phyloP scores from a whole-genome alignment of 176 grass and related monocot species.

The Sorghum bicolor region Sorghum_bicolor_NCBIv3 NC_012877.2:58555001-58555500 shows the following conservation, averaged over 20 bases:
- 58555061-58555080: slow-evolving; percentile 83
- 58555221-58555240: slow-evolving; percentile 98
- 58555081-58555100: slow-evolving; percentile 98
- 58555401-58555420: slow-evolving; percentile 94
- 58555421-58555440: slow-evolving; percentile 89
- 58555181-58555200: slow-evolving; percentile 92
- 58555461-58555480: slow-evolving; percentile 92
- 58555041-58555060: slow-evolving; percentile 76
- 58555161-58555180: slow-evolving; percentile 96
- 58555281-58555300: slow-evolving; percentile 79
- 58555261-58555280: slow-evolving; percentile 97
- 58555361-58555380: slow-evolving; percentile 80
- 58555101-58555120: slow-evolving; percentile 90
- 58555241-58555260: slow-evolving; percentile 86
- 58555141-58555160: slow-evolving; percentile 98
- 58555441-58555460: slow-evolving; percentile 83
- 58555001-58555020: slow-evolving; percentile 84
- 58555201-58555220: slow-evolving; percentile 98
- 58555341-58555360: slow-evolving; percentile 71
- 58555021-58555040: slow-evolving; percentile 92
- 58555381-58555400: slow-evolving; percentile 93
- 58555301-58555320: slow-evolving; percentile 83
- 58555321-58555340: slow-evolving; percentile 86
- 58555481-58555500: slow-evolving; percentile 91
- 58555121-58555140: slow-evolving; percentile 85